phyloP scores from a whole-genome alignment of 257 asterid species.

The Mitragyna speciosa region DNA sequence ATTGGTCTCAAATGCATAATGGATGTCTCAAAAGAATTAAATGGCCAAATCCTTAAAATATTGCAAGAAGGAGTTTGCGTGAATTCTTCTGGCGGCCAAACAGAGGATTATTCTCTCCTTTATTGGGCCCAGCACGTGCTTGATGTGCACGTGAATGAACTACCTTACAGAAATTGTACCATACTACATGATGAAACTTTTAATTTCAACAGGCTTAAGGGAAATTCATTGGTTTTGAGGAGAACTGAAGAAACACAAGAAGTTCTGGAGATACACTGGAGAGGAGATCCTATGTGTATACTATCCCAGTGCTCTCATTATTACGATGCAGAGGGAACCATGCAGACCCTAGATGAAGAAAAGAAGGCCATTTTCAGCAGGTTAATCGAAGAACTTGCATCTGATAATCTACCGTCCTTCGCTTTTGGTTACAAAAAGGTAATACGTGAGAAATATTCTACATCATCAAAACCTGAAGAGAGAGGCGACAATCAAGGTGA shows the following conservation, averaged over 20 bases:
- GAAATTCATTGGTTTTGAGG: conserved; percentile 1
- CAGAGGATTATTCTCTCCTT: conserved; percentile 26
- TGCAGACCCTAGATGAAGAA: conserved; percentile 32
- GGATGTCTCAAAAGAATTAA: conserved; percentile 4
- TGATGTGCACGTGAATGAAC: conserved; percentile 11
- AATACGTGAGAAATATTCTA: neutral
- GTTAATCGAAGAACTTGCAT: conserved; percentile 8
- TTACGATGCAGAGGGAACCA: conserved; percentile 31
- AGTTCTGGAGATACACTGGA: conserved; percentile 23
- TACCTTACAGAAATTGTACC: neutral
- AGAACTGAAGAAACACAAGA: conserved; percentile 6
- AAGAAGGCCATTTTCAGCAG: conserved; percentile 13
- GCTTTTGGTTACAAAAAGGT: conserved; percentile 41
- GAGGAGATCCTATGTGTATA: conserved; percentile 31
- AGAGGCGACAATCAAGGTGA: neutral
- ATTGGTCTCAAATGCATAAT: conserved; percentile 27
- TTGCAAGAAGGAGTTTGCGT: conserved; percentile 25
- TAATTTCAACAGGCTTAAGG: neutral
- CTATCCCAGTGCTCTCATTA: conserved; percentile 37
- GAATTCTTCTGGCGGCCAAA: neutral
- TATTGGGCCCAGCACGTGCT: conserved; percentile 37
- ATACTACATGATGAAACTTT: neutral
- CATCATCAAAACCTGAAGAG: neutral
- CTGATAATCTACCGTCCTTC: conserved; percentile 7
- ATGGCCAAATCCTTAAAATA: neutral